Base-by-base conservation (phyloP, 2,329 filamentous ascomycete genomes). In the Cryphonectria japonica region DNA sequence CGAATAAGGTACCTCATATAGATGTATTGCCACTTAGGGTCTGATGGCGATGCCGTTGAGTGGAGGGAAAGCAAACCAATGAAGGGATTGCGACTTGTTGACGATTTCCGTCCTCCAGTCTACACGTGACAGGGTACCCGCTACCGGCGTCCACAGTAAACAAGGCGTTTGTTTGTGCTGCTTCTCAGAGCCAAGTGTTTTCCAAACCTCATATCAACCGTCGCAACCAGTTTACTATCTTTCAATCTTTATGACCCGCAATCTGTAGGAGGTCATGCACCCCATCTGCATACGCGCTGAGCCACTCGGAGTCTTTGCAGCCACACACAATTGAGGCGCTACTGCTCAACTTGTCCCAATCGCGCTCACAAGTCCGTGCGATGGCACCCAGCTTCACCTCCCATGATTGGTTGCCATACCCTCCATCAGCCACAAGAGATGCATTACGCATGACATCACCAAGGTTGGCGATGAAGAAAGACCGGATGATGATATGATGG, bases 371-470 rank as follows among this genome's bases (percentile, higher is more conserved):
- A 16, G 19, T 29, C 46, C 43, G 6, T 13, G 37, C 64, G 50
- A 37, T 54, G 61, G 46, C 16, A 59, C 50, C 46, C 67, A 46
- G 46, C 46, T 37, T 69, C 37, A 54, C 50, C 34, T 8, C 71
- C n/a, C 46, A 32, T 52, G 57, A 54, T 60, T 71, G 11, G 46
- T 39, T 54, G 57, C 62, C 34, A 63, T 66, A 29, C 54, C 64
- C 26, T 37, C 50, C 64, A 29, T 43, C 50, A 67, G 69, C 69
- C 64, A 52, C 41, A 13, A 60, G 29, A 29, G 39, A n/a, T 67
- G 59, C 66, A 67, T 63, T 50, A 34, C 62, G 19, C 66, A 73
- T 73, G 71, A 71, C 71, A 73, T 73, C 71, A 73, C 71, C n/a
- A 9, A 8, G 22, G 13, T n/a, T 54, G 19, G 32, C 22, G 11